phyloP scores from a whole-genome alignment of 192 early-diverging fungal species.

The Chytriomyces confervae region DNA sequence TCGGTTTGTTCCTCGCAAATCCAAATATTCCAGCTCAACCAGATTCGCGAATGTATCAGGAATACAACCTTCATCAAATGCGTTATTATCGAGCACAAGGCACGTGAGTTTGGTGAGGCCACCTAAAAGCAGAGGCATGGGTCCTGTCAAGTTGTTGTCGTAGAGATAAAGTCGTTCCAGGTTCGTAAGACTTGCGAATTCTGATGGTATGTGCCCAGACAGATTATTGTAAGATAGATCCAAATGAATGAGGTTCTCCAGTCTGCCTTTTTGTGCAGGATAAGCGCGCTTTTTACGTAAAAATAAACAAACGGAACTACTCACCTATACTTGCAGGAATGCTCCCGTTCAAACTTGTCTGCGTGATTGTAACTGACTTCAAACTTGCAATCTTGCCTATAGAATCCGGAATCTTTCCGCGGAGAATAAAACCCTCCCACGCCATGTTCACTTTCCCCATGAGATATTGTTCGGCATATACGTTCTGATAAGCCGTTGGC shows the following conservation, averaged over 20 bases:
- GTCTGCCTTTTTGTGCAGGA: not conserved
- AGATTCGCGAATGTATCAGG: not conserved
- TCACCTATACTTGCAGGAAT: not conserved
- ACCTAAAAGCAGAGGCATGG: not conserved
- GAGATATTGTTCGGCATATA: conserved; percentile 9
- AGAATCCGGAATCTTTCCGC: not conserved
- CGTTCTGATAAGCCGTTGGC: conserved; percentile 6
- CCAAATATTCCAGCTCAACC: not conserved
- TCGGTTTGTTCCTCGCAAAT: not conserved
- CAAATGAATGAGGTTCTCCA: not conserved
- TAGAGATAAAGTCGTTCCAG: conserved; percentile 1
- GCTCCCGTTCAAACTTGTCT: not conserved
- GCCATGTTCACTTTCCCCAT: not conserved
- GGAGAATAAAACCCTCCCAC: not conserved
- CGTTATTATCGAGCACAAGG: not conserved
- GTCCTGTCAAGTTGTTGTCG: not conserved
- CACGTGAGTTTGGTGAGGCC: not conserved
- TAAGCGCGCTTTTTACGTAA: not conserved
- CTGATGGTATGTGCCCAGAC: not conserved
- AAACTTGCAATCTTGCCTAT: not conserved
- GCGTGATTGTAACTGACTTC: not conserved
- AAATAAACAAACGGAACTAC: not conserved
- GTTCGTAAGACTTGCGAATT: not conserved
- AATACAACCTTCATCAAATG: not conserved
- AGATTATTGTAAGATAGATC: not conserved